Evolutionary conservation across 495 filamentous ascomycete species (phyloP).

Genomic region (Massariosphaeria phaeospora): DNA sequence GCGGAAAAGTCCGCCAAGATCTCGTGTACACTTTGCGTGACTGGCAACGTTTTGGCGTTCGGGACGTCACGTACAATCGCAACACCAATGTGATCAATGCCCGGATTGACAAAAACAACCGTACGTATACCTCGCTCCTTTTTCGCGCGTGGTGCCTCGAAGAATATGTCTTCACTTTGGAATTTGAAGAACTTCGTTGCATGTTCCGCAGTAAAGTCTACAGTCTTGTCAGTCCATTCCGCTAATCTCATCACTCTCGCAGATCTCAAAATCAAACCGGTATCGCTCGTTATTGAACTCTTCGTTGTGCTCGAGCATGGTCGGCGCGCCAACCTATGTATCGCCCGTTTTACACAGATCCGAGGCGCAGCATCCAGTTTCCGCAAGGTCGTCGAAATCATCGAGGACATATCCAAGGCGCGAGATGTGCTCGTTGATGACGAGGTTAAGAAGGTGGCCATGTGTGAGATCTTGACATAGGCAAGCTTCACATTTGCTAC

Average conservation of each 20-base stretch:
- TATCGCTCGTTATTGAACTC: slow-evolving; percentile 75
- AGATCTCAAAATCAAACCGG: slow-evolving; percentile 72
- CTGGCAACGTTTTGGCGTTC: slow-evolving; percentile 76
- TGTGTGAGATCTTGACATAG: slow-evolving; percentile 44
- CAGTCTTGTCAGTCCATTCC: not conserved
- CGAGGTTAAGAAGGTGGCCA: slow-evolving; percentile 59
- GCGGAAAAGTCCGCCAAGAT: slow-evolving; percentile 66
- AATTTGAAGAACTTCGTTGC: not conserved
- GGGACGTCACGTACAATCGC: slow-evolving; percentile 69
- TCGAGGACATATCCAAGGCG: slow-evolving; percentile 55
- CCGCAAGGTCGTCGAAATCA: slow-evolving; percentile 69
- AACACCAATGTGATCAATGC: slow-evolving; percentile 67
- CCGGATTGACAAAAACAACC: slow-evolving; percentile 65
- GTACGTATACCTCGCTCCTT: slow-evolving; percentile 50
- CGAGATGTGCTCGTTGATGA: slow-evolving; percentile 66
- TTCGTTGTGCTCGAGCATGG: slow-evolving; percentile 80
- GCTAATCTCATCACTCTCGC: slow-evolving; percentile 11
- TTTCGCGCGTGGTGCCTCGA: slow-evolving; percentile 7
- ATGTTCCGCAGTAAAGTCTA: slow-evolving; percentile 1
- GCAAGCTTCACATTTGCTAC: not conserved
- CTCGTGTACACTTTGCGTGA: slow-evolving; percentile 65
- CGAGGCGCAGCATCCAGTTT: slow-evolving; percentile 82
- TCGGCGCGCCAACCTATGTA: slow-evolving; percentile 51
- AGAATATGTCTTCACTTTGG: not conserved
- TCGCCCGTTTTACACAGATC: slow-evolving; percentile 82